A percentile compares a stretch with the other conserved stretches of the same genome.
Evolutionary conservation across 495 filamentous ascomycete genomes (phyloP).

Genomic region (Neurospora terricola): DNA sequence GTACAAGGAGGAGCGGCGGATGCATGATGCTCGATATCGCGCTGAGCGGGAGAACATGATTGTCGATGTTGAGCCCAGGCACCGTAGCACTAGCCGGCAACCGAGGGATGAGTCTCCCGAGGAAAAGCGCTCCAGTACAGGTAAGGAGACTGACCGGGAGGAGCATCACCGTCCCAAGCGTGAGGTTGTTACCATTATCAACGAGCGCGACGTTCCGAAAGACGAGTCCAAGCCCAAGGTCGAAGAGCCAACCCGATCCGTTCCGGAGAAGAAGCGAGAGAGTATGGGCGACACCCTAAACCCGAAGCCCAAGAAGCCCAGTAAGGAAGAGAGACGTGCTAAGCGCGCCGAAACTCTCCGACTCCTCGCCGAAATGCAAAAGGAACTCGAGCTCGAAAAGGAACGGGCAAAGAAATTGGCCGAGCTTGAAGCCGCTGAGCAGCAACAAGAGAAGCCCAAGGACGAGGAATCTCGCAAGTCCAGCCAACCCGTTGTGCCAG

Average conservation of each 20-base stretch:
- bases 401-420: constrained; percentile 10
- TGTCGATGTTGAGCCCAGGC: constrained; percentile 1
- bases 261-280: constrained; percentile 10
- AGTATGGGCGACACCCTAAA: constrained; percentile 5
- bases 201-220: constrained; percentile 24
- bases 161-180: constrained; percentile 12
- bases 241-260: background rate
- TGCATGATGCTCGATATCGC: constrained; percentile 13
- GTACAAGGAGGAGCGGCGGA: constrained; percentile 14
- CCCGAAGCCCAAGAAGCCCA: constrained; percentile 9
- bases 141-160: constrained; percentile 15
- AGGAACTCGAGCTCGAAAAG: constrained; percentile 19
- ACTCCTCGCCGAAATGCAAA: constrained; percentile 18
- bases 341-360: constrained; percentile 17
- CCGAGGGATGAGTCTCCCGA: constrained; percentile 9
- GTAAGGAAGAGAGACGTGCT: constrained; percentile 14
- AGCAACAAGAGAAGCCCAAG: background rate
- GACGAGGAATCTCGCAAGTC: background rate
- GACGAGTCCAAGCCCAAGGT: constrained; percentile 12
- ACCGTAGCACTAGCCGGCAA: background rate
- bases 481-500: background rate
- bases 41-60: constrained; percentile 8
- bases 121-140: constrained; percentile 11
- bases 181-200: constrained; percentile 11
- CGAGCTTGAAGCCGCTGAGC: constrained; percentile 4